Evolutionary conservation across 2,329 filamentous ascomycete species (phyloP).

Genomic region (Pestalotiopsis sp.): DNA sequence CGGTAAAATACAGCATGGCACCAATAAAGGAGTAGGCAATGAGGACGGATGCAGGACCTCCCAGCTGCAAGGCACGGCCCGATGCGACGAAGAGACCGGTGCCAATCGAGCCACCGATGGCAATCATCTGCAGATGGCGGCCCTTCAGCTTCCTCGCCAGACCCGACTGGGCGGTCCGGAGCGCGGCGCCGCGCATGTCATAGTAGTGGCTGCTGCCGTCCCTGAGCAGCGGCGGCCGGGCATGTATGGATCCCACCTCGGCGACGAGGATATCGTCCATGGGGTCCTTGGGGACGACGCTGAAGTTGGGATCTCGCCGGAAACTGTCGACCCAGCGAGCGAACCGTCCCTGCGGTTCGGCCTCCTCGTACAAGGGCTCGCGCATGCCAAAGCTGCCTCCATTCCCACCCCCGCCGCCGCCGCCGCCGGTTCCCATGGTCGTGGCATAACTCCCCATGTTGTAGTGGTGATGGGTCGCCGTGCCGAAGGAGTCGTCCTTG

Average conservation of each 20-base stretch:
- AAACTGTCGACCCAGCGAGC: constrained; percentile 61
- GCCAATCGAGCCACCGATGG: constrained; percentile 88
- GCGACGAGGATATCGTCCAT: constrained; percentile 31
- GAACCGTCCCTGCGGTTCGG: constrained; percentile 33
- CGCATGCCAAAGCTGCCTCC: constrained; percentile 55
- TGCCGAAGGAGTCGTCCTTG: constrained; percentile 10
- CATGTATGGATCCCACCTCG: constrained; percentile 28
- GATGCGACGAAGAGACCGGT: constrained; percentile 88
- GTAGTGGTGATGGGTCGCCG: constrained; percentile 1
- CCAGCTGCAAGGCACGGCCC: constrained; percentile 67
- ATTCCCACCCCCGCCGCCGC: constrained; percentile 28
- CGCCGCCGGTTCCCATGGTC: constrained; percentile 1
- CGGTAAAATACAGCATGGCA: constrained; percentile 86
- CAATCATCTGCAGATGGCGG: constrained; percentile 95
- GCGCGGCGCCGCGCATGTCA: constrained; percentile 58
- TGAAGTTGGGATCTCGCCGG: constrained; percentile 57
- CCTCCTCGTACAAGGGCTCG: constrained; percentile 47
- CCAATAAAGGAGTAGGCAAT: constrained; percentile 81
- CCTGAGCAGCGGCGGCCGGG: constrained; percentile 25
- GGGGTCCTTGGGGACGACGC: constrained; percentile 48
- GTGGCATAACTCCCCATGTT: constrained; percentile 2
- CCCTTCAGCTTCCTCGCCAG: constrained; percentile 79
- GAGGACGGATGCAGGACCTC: constrained; percentile 77
- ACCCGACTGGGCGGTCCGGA: constrained; percentile 76
- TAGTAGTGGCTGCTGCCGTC: constrained; percentile 47